These are phyloP conservation scores for Colletotrichum kahawae DNA, from an alignment of 2,329 filamentous ascomycete genomes.

Conservation along the genomic window DNA sequence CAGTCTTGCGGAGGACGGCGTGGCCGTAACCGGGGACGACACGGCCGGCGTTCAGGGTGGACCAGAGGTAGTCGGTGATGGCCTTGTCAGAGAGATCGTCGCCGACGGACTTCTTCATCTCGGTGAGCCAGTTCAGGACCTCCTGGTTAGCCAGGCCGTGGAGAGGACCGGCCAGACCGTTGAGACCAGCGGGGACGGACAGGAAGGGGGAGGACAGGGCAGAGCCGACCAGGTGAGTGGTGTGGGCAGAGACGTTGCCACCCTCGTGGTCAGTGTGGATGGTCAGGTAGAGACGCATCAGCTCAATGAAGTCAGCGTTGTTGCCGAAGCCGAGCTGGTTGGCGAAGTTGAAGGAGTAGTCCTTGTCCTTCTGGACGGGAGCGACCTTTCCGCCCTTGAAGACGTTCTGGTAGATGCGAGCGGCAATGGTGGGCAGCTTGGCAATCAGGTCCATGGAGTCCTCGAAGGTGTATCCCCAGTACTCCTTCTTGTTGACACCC, in stretches of 20 bases:
- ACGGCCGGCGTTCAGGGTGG: conserved; percentile 91
- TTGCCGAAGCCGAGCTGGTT: conserved; percentile 97
- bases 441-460: conserved; percentile 99
- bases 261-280: conserved; percentile 99
- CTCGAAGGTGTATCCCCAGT: conserved; percentile 99
- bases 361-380: conserved; percentile 96
- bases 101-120: conserved; percentile 97
- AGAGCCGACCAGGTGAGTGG: conserved; percentile 95
- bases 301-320: conserved; percentile 96
- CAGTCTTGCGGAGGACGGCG: conserved; percentile 99
- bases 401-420: conserved; percentile 99
- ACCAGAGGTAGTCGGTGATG: conserved; percentile 99
- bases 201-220: conserved; percentile 98
- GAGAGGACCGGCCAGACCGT: conserved; percentile 96
- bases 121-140: conserved; percentile 97
- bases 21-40: conserved; percentile 99
- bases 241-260: conserved; percentile 98
- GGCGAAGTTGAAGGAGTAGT: conserved; percentile 99
- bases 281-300: conserved; percentile 98
- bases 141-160: conserved; percentile 99
- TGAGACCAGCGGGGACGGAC: conserved; percentile 93
- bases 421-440: conserved; percentile 97
- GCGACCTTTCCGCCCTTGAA: conserved; percentile 99
- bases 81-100: conserved; percentile 94
- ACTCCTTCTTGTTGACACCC: conserved; percentile 99